phyloP scores from a whole-genome alignment of 148 eudicot species.

The Euryodendron excelsum region DNA sequence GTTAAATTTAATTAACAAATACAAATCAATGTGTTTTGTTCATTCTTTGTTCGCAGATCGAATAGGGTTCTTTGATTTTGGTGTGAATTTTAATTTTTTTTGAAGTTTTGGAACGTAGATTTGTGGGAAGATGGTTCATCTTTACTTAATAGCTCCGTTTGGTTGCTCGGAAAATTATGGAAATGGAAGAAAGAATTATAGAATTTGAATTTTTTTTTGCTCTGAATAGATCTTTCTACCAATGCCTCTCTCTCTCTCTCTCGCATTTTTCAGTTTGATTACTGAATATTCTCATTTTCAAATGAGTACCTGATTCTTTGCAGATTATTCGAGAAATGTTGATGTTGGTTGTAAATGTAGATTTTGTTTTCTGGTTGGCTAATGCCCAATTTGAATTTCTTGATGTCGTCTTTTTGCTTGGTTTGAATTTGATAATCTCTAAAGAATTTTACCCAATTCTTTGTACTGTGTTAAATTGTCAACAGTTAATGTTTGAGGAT shows the following conservation, averaged over 20 bases:
- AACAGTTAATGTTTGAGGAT: background rate
- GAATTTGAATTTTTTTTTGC: background rate
- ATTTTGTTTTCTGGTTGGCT: background rate
- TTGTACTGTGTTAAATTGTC: background rate
- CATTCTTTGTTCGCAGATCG: background rate
- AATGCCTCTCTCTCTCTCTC: too few relatives aligned
- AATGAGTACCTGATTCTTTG: background rate
- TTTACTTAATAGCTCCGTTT: background rate
- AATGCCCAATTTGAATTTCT: background rate
- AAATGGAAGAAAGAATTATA: background rate
- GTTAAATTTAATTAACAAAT: background rate
- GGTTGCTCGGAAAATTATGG: background rate
- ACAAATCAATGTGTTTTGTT: background rate
- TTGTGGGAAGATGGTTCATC: background rate
- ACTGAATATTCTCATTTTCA: background rate
- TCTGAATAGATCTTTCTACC: background rate
- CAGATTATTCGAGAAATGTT: background rate
- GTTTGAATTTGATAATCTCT: background rate
- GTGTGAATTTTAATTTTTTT: background rate
- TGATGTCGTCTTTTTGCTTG: background rate
- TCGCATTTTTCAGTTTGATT: too few relatives aligned
- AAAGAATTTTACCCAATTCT: too few relatives aligned
- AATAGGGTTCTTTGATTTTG: slow-evolving; percentile 4
- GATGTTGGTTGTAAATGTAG: background rate
- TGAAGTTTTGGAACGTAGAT: background rate